phyloP scores from a whole-genome alignment of 192 early-diverging fungal genomes.

The Chytriomyces hyalinus region DNA sequence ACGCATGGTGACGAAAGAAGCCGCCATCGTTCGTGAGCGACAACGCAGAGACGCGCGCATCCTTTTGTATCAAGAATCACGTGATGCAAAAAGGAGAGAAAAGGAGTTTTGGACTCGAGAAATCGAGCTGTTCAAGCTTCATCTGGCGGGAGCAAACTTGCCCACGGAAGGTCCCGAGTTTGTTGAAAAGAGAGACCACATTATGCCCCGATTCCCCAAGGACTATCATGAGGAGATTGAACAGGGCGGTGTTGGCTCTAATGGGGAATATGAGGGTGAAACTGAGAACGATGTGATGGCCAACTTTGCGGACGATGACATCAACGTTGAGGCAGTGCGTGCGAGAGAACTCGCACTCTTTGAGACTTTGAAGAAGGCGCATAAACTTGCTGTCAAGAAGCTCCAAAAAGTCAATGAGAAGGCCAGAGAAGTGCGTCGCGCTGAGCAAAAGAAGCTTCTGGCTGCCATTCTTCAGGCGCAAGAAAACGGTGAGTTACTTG shows the following conservation, averaged over 20 bases:
- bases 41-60: conserved; percentile 23
- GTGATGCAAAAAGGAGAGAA: conserved; percentile 32
- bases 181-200: conserved; percentile 4
- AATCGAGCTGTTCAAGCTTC: conserved; percentile 7
- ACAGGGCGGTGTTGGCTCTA: background rate
- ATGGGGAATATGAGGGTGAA: background rate
- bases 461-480: conserved; percentile 23
- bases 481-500: conserved; percentile 18
- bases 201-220: conserved; percentile 19
- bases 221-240: conserved; percentile 16
- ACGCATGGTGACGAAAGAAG: conserved; percentile 12
- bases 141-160: background rate
- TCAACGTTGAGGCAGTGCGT: conserved; percentile 30
- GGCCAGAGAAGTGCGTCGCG: conserved; percentile 11
- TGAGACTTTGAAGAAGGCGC: conserved; percentile 34
- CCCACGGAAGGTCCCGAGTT: conserved; percentile 14
- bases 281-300: conserved; percentile 8
- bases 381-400: conserved; percentile 29
- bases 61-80: conserved; percentile 12
- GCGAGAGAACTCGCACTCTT: conserved; percentile 26
- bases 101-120: conserved; percentile 34
- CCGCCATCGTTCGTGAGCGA: conserved; percentile 12
- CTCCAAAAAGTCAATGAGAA: conserved; percentile 21
- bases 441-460: conserved; percentile 20
- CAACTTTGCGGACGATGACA: conserved; percentile 7